Evolutionary conservation across 495 filamentous ascomycete species (phyloP), one percentile per base, ranked within the genome.

Genomic region (Penicillium longicatenatum): DNA sequence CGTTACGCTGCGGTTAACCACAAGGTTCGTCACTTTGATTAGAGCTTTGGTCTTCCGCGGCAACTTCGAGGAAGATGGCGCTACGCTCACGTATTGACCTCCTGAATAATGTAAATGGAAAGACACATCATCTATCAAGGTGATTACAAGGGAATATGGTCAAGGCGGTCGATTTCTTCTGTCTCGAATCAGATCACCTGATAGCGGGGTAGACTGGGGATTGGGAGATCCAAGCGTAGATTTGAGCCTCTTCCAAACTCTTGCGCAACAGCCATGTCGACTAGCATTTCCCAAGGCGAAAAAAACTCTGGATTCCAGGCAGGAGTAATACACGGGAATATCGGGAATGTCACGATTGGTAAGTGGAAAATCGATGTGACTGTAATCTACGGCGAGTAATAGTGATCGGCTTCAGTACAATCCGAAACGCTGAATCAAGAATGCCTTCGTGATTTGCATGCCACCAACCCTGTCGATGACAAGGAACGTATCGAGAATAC

Each of bases 401-500:
- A 14, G 19, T 14, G 20, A 20, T 9, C 17, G 35, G 17, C 26
- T 22, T 29, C 5, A 51, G 50, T 42, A 24, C 35, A 52, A 52
- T 24, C n/a, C 7, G 50, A 39, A 42, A 42, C 21, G 9, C 24
- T 39, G 16, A 12, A 52, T 29, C 19, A 52, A 52, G 31, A 17
- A 22, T 52, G 21, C n/a, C 21, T 52, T 3, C 19, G 35, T 1
- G 50, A 52, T 39, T 17, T 52, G n/a, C 35, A 33, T 14, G 24
- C 35, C 1, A 52, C 31, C 8, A 42, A 52, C 22, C 50, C 50
- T 41, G 2, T 14, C 14, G 10, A 52, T 29, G 35, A 52, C 26
- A 52, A 52, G 43, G 31, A 24, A 11, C 35, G 35, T 24, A 52
- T 52, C 20, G 8, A 43, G 21, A 12, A 52, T 41, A 52, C 31